Evolutionary conservation across 345 rosid species (phyloP).

Genomic region (Linum usitatissimum): DNA sequence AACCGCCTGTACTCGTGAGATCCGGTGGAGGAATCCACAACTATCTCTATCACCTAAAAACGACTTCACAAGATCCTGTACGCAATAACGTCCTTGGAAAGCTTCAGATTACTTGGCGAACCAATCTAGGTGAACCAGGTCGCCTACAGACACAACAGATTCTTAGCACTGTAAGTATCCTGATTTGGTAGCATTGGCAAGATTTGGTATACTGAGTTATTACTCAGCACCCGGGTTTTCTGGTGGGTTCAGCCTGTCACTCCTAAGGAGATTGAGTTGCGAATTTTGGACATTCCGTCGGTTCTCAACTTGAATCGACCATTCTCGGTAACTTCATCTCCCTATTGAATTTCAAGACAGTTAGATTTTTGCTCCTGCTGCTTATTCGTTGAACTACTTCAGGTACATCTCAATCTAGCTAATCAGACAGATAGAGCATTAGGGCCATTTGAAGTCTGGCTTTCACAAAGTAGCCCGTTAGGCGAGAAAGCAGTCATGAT

Average conservation of each 20-base stretch:
- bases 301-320: conserved; percentile 52
- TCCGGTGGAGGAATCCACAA: conserved; percentile 85
- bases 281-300: conserved; percentile 49
- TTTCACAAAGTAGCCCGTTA: conserved; percentile 44
- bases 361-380: not conserved
- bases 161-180: conserved; percentile 66
- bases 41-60: conserved; percentile 64
- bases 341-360: not conserved
- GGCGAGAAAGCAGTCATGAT: conserved; percentile 59
- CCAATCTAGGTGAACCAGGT: conserved; percentile 95
- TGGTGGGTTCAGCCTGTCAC: conserved; percentile 41
- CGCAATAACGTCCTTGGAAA: conserved; percentile 77
- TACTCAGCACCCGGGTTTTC: conserved; percentile 12
- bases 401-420: conserved; percentile 65
- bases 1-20: conserved; percentile 66
- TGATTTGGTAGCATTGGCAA: not conserved
- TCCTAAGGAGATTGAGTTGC: conserved; percentile 64
- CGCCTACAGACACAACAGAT: conserved; percentile 97
- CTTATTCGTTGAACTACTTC: conserved; percentile 16
- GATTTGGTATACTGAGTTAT: not conserved
- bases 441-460: conserved; percentile 77
- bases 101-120: conserved; percentile 94
- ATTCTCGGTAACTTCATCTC: conserved; percentile 41
- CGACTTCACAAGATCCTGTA: conserved; percentile 33
- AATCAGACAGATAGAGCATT: conserved; percentile 63